Evolutionary conservation across 2,329 filamentous ascomycete genomes (phyloP).

Genomic region (Fusarium dimerum): DNA sequence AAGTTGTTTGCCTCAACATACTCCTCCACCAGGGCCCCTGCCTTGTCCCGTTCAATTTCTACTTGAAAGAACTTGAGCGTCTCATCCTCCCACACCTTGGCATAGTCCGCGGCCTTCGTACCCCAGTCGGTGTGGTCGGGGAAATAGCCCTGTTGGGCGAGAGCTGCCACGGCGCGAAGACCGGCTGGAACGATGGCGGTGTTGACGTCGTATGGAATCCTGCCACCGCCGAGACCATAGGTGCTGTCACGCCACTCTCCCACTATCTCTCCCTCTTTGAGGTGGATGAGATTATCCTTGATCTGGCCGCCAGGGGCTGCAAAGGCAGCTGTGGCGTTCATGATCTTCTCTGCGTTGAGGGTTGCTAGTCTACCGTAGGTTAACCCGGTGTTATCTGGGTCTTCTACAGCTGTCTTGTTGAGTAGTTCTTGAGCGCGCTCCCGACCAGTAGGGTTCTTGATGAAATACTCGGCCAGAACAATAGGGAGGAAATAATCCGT

Average conservation of each 20-base stretch:
- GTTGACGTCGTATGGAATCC: slow-evolving; percentile 67
- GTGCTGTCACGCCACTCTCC: slow-evolving; percentile 66
- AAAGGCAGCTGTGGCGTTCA: slow-evolving; percentile 57
- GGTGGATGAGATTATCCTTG: slow-evolving; percentile 55
- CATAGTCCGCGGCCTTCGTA: slow-evolving; percentile 47
- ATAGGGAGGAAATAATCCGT: slow-evolving; percentile 63
- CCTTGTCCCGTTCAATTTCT: slow-evolving; percentile 43
- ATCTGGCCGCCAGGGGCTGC: slow-evolving; percentile 47
- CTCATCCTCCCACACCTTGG: slow-evolving; percentile 62
- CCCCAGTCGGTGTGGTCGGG: slow-evolving; percentile 48
- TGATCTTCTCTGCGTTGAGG: slow-evolving; percentile 58
- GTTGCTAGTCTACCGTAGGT: slow-evolving; percentile 54
- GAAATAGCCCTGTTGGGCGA: slow-evolving; percentile 54
- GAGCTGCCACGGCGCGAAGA: slow-evolving; percentile 55
- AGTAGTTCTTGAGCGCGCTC: slow-evolving; percentile 39
- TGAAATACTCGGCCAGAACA: slow-evolving; percentile 60
- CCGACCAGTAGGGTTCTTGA: slow-evolving; percentile 33
- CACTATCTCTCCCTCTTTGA: slow-evolving; percentile 54
- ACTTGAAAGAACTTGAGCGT: slow-evolving; percentile 59
- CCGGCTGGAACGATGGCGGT: slow-evolving; percentile 63
- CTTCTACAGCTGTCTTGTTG: slow-evolving; percentile 46
- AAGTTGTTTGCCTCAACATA: slow-evolving; percentile 45
- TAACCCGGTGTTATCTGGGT: slow-evolving; percentile 52
- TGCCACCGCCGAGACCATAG: slow-evolving; percentile 60
- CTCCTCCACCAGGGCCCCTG: slow-evolving; percentile 45